Evolutionary conservation across 495 filamentous ascomycete species (phyloP), one percentile per base, ranked within the genome.

Genomic region (Neurospora cerealis): DNA sequence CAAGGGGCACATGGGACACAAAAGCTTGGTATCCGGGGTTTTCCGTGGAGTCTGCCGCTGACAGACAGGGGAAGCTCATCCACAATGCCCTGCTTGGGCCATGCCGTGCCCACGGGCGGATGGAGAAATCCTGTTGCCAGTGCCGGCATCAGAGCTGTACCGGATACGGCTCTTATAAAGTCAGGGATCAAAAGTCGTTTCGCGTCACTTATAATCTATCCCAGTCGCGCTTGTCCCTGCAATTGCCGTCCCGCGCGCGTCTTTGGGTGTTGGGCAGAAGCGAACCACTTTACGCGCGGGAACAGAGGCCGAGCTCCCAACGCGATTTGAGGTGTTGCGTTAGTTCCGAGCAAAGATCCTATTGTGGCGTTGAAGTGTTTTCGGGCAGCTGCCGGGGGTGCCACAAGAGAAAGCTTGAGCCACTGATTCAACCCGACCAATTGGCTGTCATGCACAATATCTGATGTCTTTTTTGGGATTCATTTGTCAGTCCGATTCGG

Each of bases 1-100:
- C 13, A 62, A 62, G 24, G 54, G 54, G 54, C 54, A 32, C 54
- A 62, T 32, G 54, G 54, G 54, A 32, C 54, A 37, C 39, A 60
- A 69, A 73, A 41, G 71, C 48, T 75, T 73, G 72, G 66, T 72
- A 13, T 34, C 54, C 54, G 54, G 54, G 54, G 54, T 62, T 62
- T 62, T 32, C 54, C 54, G 54, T 62, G 54, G 54, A 66, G 54
- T 34, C 54, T 66, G 54, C 48, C 24, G 11, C 48, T 28, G 48
- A 66, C 24, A 66, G 54, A 34, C 54, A 66, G 28, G 54, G 54
- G 54, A 66, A 66, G 54, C 54, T 66, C 54, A 66, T 34, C 28
- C 54, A 66, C 15, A 19, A 66, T 66, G 54, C 54, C 54, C 54
- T 66, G 54, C 15, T 60, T 66, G 54, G 28, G 28, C 24, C 54